Base-by-base conservation (phyloP, 352 stramenopile genomes). In the Blastocystis sp. region DNA sequence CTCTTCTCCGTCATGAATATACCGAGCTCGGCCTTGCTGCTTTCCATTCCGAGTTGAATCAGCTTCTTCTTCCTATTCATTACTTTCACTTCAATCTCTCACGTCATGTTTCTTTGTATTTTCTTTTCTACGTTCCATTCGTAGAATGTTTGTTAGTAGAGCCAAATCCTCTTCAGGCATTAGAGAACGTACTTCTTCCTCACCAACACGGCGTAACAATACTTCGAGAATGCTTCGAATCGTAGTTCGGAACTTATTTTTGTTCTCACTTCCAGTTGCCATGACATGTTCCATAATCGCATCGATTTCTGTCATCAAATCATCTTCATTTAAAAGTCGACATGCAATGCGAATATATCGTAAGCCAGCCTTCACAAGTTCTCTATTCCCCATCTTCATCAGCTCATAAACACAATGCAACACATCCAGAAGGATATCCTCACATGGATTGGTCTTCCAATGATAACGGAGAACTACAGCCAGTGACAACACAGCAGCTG, bases 401-500 rank as follows among this genome's bases (percentile, higher is more conserved):
- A 89, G 71, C 5, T 59, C 29, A 43, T 89, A 81, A 16, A 61
- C 56, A 11, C 83, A 42, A 90, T 92, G 57, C 86, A 90, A 21
- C 88, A 92, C 69, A 92, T 93, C 86, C 92, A 92, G 54, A 54
- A 88, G 1, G 90, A 88, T 58, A 46, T 67, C 74, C 56, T 86
- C 58, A 39, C 88, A 29, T 19, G 19, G 37, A 16, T 63, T 21
- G 9, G 58, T 35, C 3, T 71, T 46, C 39, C 19, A 6, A 74
- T 67, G 74, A 37, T 75, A 67, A 54, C 63, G 32, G 21, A 86
- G 56, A 35, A 90, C 24, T 24, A 63, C 52, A 14, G n/a, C 49
- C 16, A 87, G 58, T 27, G 14, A 67, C 51, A 57, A 61, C 19
- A 89, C 4, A n/a, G 35, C 67, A 32, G 59, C 52, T 29, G 81